Conservation (phyloP, 352 stramenopile genomes). For the Phytophthora constricta region DNA sequence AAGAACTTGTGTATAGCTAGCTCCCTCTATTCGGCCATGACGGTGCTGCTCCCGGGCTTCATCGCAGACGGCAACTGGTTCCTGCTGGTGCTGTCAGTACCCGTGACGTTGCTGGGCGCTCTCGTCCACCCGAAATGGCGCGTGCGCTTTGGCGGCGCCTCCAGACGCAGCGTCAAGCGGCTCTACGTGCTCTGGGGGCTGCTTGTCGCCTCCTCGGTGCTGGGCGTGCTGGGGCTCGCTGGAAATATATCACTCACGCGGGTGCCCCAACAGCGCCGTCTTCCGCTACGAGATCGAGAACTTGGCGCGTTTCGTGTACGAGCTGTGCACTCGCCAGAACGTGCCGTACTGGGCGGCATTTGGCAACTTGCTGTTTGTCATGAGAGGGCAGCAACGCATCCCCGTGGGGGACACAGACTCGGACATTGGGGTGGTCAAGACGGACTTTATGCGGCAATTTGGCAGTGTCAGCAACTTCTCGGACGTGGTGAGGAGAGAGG, state of each 20-base stretch:
- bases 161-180: slow-evolving; percentile 29
- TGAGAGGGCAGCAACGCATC: slow-evolving; percentile 66
- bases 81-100: slow-evolving; percentile 43
- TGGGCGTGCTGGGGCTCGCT: slow-evolving; percentile 52
- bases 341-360: slow-evolving; percentile 78
- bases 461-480: slow-evolving; percentile 65
- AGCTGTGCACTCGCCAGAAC: slow-evolving; percentile 51
- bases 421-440: slow-evolving; percentile 75
- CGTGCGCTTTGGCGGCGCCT: slow-evolving; percentile 28
- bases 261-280: slow-evolving; percentile 67
- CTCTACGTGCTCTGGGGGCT: slow-evolving; percentile 51
- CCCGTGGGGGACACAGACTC: slow-evolving; percentile 81
- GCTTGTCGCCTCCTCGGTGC: slow-evolving; percentile 37
- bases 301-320: slow-evolving; percentile 70
- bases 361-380: slow-evolving; percentile 79
- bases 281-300: slow-evolving; percentile 78
- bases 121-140: slow-evolving; percentile 56
- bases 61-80: slow-evolving; percentile 76
- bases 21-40: slow-evolving; percentile 44
- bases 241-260: slow-evolving; percentile 66
- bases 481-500: slow-evolving; percentile 45
- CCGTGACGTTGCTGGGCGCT: slow-evolving; percentile 33
- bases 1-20: neutral
- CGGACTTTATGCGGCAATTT: slow-evolving; percentile 58
- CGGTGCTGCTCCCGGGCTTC: slow-evolving; percentile 70